phyloP scores from a whole-genome alignment of 805 yeast species.

The Wickerhamiella occidentalis region DNA sequence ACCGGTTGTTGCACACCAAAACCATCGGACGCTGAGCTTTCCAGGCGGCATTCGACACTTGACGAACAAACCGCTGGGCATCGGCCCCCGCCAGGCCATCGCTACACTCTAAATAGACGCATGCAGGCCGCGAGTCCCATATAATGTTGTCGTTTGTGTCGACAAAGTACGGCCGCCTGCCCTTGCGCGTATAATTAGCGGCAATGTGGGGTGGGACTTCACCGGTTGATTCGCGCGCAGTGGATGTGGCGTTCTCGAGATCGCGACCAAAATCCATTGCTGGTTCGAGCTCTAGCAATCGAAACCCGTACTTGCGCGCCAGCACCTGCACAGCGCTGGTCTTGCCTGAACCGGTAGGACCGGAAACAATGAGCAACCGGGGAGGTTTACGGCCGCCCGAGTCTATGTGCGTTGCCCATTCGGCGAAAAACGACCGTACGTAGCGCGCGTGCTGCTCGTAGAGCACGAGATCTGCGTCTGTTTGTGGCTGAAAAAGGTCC shows the following conservation, averaged over 20 bases:
- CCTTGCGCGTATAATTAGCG: neutral
- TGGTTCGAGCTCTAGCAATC: neutral
- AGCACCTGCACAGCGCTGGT: constrained; percentile 79
- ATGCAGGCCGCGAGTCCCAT: constrained; percentile 11
- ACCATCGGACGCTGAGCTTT: constrained; percentile 6
- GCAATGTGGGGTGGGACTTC: neutral
- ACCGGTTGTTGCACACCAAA: constrained; percentile 3
- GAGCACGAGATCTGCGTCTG: constrained; percentile 4
- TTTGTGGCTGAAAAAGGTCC: constrained; percentile 2
- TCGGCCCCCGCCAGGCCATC: constrained; percentile 8
- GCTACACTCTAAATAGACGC: constrained; percentile 10
- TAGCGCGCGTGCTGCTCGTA: constrained; percentile 10
- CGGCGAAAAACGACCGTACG: constrained; percentile 5
- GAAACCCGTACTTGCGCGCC: constrained; percentile 8
- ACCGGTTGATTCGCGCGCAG: constrained; percentile 7
- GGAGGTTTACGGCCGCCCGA: neutral
- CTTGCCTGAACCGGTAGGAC: constrained; percentile 71
- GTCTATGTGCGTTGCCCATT: constrained; percentile 6
- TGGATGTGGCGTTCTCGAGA: constrained; percentile 2
- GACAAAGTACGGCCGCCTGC: constrained; percentile 1
- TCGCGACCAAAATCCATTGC: neutral
- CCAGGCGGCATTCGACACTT: neutral
- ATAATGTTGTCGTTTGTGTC: neutral
- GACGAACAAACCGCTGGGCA: neutral
- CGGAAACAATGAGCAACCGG: constrained; percentile 64